phyloP scores from a whole-genome alignment of 208 protist genomes.

The Trichomonas gallinae region DNA sequence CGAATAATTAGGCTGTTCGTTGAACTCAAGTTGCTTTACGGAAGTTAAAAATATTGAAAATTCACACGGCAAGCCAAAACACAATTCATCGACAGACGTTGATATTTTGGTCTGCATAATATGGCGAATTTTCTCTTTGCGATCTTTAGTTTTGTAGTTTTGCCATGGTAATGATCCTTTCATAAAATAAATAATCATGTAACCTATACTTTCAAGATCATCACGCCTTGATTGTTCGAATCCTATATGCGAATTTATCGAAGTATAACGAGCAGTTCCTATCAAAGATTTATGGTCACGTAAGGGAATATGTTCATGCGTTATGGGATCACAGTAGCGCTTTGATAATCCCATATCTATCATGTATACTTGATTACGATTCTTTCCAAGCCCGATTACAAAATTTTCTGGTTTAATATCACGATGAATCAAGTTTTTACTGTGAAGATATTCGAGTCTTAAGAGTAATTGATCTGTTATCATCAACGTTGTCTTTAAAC shows the following conservation, averaged over 20 bases:
- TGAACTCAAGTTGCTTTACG: slow-evolving; percentile 76
- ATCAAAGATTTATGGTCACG: slow-evolving; percentile 94
- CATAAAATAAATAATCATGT: not conserved
- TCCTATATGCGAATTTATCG: slow-evolving; percentile 96
- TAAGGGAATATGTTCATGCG: slow-evolving; percentile 95
- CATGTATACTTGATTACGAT: slow-evolving; percentile 31
- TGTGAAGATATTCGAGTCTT: slow-evolving; percentile 87
- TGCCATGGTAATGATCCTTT: not conserved
- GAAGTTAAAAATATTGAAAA: slow-evolving; percentile 91
- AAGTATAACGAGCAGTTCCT: slow-evolving; percentile 95
- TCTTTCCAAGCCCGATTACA: slow-evolving; percentile 73
- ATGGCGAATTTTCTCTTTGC: not conserved
- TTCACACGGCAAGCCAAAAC: slow-evolving; percentile 60
- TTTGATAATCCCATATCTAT: slow-evolving; percentile 75
- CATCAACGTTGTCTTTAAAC: slow-evolving; percentile 92
- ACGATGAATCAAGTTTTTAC: slow-evolving; percentile 85
- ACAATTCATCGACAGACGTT: slow-evolving; percentile 76
- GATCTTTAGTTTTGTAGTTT: not conserved
- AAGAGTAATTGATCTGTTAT: slow-evolving; percentile 71
- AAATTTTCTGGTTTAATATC: slow-evolving; percentile 96
- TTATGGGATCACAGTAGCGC: slow-evolving; percentile 87
- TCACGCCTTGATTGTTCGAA: slow-evolving; percentile 64
- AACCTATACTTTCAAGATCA: not conserved
- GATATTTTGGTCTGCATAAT: not conserved
- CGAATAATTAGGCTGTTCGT: slow-evolving; percentile 92